phyloP scores from a whole-genome alignment of 2,329 filamentous ascomycete genomes.

The Aspergillus nomiae region DNA sequence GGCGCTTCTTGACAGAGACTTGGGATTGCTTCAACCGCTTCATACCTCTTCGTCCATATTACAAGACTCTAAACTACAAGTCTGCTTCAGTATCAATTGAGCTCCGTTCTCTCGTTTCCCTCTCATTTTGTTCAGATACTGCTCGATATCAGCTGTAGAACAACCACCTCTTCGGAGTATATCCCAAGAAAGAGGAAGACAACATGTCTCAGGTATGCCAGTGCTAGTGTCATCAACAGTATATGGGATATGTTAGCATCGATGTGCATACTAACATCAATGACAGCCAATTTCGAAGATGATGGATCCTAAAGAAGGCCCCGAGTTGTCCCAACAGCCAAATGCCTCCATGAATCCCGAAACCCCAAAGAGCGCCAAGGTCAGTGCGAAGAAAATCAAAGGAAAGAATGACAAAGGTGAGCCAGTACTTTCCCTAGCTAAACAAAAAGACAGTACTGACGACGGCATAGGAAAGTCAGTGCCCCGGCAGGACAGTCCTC shows the following conservation, averaged over 20 bases:
- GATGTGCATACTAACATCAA: neutral
- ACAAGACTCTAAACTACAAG: neutral
- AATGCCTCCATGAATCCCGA: neutral
- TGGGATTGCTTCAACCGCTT: neutral
- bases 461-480: neutral
- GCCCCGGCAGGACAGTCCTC: constrained; percentile 16
- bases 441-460: neutral
- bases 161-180: neutral
- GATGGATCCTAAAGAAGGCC: neutral
- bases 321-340: neutral
- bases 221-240: neutral
- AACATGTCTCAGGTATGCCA: neutral
- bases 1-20: neutral
- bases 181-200: neutral
- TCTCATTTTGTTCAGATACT: neutral
- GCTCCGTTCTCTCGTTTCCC: neutral
- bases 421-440: neutral
- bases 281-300: neutral
- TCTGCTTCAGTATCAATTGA: neutral
- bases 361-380: neutral
- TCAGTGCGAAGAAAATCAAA: neutral
- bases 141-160: neutral
- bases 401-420: neutral
- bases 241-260: neutral
- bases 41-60: neutral